Percentiles rank a stretch among this genome's conserved stretches.
These are phyloP conservation scores for Didymella exigua DNA, from an alignment of 2,329 filamentous ascomycete genomes.

Conservation along the genomic window DNA sequence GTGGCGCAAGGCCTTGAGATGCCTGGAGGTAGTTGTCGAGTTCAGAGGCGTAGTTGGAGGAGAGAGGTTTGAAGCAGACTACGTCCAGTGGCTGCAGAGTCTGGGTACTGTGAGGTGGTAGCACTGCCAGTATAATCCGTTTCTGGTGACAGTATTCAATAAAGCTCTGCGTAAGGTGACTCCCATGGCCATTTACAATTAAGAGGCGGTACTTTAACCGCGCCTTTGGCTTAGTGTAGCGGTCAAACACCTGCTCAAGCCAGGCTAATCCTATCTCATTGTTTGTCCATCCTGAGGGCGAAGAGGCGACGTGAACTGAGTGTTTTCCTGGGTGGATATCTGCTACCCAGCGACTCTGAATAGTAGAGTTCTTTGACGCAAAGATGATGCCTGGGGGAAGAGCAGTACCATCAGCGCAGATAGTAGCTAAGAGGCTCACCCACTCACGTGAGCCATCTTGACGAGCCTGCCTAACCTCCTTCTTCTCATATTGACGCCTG, in stretches of 20 bases:
- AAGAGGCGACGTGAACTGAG: not conserved
- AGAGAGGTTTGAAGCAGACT: too few species aligned
- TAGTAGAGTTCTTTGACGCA: not conserved
- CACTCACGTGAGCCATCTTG: too few species aligned
- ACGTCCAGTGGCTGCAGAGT: too few species aligned
- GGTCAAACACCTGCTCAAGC: too few species aligned
- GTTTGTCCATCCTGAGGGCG: not conserved
- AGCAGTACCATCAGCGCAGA: not conserved
- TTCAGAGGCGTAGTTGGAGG: too few species aligned
- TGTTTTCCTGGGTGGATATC: not conserved
- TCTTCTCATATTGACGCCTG: too few species aligned
- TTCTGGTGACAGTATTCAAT: not conserved
- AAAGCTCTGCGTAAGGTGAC: not conserved
- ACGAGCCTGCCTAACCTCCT: too few species aligned
- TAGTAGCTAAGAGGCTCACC: not conserved
- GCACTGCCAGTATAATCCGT: not conserved
- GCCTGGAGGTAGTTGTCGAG: too few species aligned
- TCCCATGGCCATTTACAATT: not conserved
- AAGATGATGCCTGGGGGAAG: not conserved
- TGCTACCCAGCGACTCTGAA: not conserved
- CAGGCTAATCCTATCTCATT: not conserved
- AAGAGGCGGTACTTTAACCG: too few species aligned
- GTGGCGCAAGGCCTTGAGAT: too few species aligned
- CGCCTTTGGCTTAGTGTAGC: too few species aligned
- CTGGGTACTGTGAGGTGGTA: too few species aligned